Evolutionary conservation across 495 filamentous ascomycete genomes (phyloP), one percentile per base, ranked within the genome.

Genomic region (Penicillium alfredii): DNA sequence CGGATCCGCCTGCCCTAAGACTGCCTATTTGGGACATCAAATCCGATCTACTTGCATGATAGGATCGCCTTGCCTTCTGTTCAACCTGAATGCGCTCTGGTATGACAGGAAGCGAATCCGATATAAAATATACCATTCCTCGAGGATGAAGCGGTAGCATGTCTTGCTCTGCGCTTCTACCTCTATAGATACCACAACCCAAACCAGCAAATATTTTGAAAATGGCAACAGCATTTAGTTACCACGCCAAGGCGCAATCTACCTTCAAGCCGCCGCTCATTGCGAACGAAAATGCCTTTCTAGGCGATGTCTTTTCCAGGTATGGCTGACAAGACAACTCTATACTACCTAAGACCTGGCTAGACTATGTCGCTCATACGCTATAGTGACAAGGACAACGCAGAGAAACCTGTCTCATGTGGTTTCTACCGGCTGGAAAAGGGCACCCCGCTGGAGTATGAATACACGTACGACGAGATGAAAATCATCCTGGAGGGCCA

Each of bases 401-500:
- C 78, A 16, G 69, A 72, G 28, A 74, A 75, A 40, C 81, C 81
- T 35, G 79, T 87, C 56, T 76, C 75, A 0, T 58, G 69, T 24
- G 84, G 83, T 21, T 79, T 88, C 55, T 88, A 86, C 64, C 76
- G 82, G 12, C 66, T 86, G 16, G 80, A 85, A 49, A 82, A 82
- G 41, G 81, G 83, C 40, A 81, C 80, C 1, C 79, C 80, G 1
- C 72, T 88, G 34, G 74, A 83, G 15, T 87, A 87, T 58, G 75
- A 67, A 21, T 86, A 88, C 53, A 80, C 72, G 28, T 88, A 87
- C 55, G 74, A 86, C 45, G 84, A 86, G 63, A 84, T 76, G 76
- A 86, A 86, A 66, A 84, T 88, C 44, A 83, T 88, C 44, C 61
- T 89, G 5, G 83, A 88, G 47, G 84, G 84, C 33, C 72, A 77